These are phyloP conservation scores for Trypanosoma vivax DNA, from an alignment of 208 protist species.

Conservation along the genomic window DNA sequence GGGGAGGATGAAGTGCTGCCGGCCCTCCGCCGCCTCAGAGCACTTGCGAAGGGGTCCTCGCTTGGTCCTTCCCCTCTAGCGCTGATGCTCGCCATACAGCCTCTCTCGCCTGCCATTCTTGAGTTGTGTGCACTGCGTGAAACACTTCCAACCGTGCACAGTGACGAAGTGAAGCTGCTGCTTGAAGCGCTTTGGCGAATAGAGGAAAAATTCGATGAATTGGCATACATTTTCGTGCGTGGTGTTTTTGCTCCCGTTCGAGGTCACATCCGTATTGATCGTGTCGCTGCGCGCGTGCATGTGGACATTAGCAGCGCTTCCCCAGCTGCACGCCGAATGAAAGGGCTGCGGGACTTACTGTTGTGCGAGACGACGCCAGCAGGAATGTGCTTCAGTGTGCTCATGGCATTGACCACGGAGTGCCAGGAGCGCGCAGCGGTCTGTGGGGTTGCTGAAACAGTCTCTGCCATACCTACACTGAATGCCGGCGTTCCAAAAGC, in stretches of 20 bases:
- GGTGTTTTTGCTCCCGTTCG: slow-evolving; percentile 9
- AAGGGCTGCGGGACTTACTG: slow-evolving; percentile 6
- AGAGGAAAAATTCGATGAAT: slow-evolving; percentile 10
- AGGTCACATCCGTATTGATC: slow-evolving; percentile 11
- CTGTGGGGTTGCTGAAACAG: too few relatives aligned
- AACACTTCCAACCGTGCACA: neutral
- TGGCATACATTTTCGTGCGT: slow-evolving; percentile 21
- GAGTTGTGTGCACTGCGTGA: slow-evolving; percentile 19
- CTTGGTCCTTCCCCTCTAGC: slow-evolving; percentile 31
- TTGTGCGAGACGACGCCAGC: slow-evolving; percentile 1
- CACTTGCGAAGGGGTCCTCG: slow-evolving; percentile 34
- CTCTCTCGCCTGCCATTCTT: slow-evolving; percentile 41
- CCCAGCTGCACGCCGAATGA: neutral
- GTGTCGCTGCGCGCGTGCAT: slow-evolving; percentile 1
- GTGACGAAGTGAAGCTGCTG: neutral
- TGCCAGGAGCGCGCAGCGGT: slow-evolving; percentile 12
- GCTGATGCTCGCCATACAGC: slow-evolving; percentile 34
- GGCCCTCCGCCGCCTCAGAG: slow-evolving; percentile 32
- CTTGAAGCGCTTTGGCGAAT: slow-evolving; percentile 17
- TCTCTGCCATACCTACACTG: too few relatives aligned
- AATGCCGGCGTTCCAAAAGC: neutral
- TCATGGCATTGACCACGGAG: slow-evolving; percentile 4
- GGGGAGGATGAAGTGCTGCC: slow-evolving; percentile 16
- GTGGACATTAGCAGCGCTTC: neutral
- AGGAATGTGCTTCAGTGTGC: slow-evolving; percentile 3